Base-by-base conservation (phyloP, 2,329 filamentous ascomycete genomes). In the Fusarium hostae region DNA sequence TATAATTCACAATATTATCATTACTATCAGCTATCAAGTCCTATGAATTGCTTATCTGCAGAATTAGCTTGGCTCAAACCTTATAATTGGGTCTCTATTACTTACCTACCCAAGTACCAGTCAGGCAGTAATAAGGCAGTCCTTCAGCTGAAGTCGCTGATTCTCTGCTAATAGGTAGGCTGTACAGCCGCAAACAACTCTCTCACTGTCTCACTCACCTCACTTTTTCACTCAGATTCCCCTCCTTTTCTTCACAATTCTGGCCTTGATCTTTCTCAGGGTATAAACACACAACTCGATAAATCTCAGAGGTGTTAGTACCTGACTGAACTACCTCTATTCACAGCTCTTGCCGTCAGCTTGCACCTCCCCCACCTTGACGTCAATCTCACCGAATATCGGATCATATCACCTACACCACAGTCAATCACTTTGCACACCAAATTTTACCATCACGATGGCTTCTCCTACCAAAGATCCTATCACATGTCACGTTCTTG, bases 401-500 rank as follows among this genome's bases (percentile, higher is more conserved):
- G 45, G 39, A 58, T 57, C 43, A 56, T 51, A 52, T 28, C 30
- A 57, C 35, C 50, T 16, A 37, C 51, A 73, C 52, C 72, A 60
- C 26, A 59, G 60, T 39, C 54, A 52, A 45, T 10, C 51, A 40
- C 59, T 47, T 59, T 48, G 35, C 41, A 34, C 59, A 26, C 57
- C 47, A 73, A 51, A 47, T 32, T 24, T 24, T 34, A 39, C 32
- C 47, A 35, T 57, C 63, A 43, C 47, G 63, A 78, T 77, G 75
- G 44, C 70, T n/a, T 63, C 70, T 55, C 57, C 54, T 30, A 57
- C 63, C 65, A 89, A 88, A 78, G 89, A 90, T 78, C 89, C 89
- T 78, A 95, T 96, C 78, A 95, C 93, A 80, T 95, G 93, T 85
- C 93, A 96, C 85, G 89, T 95, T 81, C 92, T 96, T 80, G 92